Conservation (phyloP, 2,329 filamentous ascomycete species). For the Dothideomycetes sp. region DNA sequence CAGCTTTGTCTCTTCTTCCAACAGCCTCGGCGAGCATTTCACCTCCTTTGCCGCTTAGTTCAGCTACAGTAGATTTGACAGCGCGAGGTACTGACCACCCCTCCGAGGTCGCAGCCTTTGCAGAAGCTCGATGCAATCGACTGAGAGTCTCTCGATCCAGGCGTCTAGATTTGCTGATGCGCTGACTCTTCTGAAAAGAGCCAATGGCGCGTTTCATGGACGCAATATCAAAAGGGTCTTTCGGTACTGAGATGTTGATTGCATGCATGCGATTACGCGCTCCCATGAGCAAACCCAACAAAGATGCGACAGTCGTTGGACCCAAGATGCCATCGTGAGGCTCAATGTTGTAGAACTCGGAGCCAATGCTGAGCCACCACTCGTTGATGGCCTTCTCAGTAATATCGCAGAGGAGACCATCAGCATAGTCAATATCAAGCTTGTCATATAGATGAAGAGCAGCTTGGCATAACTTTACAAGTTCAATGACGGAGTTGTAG, state of each 20-base stretch:
- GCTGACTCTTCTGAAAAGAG: conserved; percentile 82
- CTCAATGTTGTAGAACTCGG: conserved; percentile 84
- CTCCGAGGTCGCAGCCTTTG: conserved; percentile 80
- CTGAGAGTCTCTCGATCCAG: conserved; percentile 77
- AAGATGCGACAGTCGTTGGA: conserved; percentile 77
- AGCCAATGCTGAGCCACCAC: conserved; percentile 93
- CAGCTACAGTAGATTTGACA: conserved; percentile 89
- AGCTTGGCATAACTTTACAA: conserved; percentile 84
- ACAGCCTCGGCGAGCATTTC: conserved; percentile 96
- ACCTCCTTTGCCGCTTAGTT: conserved; percentile 85
- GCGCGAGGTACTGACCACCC: conserved; percentile 87
- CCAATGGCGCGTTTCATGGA: conserved; percentile 73
- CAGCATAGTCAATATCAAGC: conserved; percentile 76
- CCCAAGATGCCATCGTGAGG: conserved; percentile 87
- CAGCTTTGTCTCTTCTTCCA: conserved; percentile 68
- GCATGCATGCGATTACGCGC: conserved; percentile 82
- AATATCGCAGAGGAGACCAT: conserved; percentile 84
- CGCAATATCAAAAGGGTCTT: conserved; percentile 83
- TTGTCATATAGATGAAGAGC: conserved; percentile 82
- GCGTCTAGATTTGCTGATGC: conserved; percentile 64
- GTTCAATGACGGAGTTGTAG: conserved; percentile 68
- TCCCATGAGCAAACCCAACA: conserved; percentile 81
- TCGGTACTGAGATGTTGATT: conserved; percentile 70
- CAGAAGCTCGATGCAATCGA: conserved; percentile 69
- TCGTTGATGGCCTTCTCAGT: conserved; percentile 83